phyloP scores from a whole-genome alignment of 169 alveolate species.

The Toxoplasma gondii region DNA sequence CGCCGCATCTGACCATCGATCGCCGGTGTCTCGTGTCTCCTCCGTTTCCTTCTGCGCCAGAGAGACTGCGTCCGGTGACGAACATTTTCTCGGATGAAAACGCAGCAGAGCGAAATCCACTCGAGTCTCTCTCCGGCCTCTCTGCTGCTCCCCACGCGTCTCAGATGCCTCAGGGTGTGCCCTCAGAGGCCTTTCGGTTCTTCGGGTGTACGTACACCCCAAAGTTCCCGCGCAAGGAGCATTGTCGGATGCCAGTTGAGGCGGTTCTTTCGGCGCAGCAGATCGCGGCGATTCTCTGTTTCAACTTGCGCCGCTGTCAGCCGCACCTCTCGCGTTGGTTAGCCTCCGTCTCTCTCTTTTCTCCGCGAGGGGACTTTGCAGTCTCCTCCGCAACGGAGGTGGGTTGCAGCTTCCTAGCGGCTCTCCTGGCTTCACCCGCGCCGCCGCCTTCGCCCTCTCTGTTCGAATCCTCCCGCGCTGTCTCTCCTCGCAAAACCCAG shows the following conservation, averaged over 20 bases:
- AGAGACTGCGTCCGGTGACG: not conserved
- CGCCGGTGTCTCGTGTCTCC: slow-evolving; percentile 45
- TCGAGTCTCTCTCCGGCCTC: too few species aligned
- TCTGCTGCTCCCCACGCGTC: too few species aligned
- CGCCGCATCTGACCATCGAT: slow-evolving; percentile 60
- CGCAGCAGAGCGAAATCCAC: not conserved
- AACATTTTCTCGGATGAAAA: not conserved
- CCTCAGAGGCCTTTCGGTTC: slow-evolving; percentile 31
- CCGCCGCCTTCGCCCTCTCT: not conserved
- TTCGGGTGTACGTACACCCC: slow-evolving; percentile 70
- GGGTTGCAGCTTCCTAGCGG: not conserved
- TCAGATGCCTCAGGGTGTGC: too few species aligned
- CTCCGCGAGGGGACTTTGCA: slow-evolving; percentile 43
- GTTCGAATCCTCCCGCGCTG: not conserved
- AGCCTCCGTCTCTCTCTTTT: not conserved
- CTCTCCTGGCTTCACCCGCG: not conserved
- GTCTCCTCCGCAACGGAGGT: slow-evolving; percentile 39
- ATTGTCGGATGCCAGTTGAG: slow-evolving; percentile 53
- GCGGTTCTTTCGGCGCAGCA: slow-evolving; percentile 40
- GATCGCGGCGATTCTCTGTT: slow-evolving; percentile 47
- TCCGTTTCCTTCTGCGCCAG: not conserved
- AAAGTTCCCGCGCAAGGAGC: slow-evolving; percentile 50
- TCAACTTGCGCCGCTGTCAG: slow-evolving; percentile 47
- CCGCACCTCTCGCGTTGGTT: slow-evolving; percentile 46
- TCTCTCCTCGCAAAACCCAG: not conserved